Base-by-base conservation (phyloP, 2,329 filamentous ascomycete genomes). In the Microascus cirrosus region DNA sequence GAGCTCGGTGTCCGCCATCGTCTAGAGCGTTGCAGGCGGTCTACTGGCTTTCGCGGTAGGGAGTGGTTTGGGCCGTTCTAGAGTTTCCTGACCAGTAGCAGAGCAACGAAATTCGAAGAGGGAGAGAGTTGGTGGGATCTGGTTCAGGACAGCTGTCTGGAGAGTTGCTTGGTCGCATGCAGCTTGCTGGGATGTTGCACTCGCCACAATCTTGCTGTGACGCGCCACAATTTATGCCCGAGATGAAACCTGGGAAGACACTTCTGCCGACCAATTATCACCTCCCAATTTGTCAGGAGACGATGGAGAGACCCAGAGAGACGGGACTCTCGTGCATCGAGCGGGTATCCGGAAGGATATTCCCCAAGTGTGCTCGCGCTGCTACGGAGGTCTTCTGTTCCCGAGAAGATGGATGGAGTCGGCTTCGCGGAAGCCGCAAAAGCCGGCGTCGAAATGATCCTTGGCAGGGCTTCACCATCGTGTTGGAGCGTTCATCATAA, bases 1-100 rank as follows among this genome's bases (percentile, higher is more conserved):
- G 54, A 78, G 65, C 56, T 69, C 66, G 11, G 54, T 52, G 36
- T 59, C 63, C 61, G 51, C 54, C 34, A 53, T 39, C 8, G 6
- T 24, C 11, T 34, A 34, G 34, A 3, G 25, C 18, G 24, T 7
- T 48, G 18, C n/a, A 7, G 39, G 39, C n/a, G 39, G 39, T 15
- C 15, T 45, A 45, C 13, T 45, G 39, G 39, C 15, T 15, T n/a
- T 45, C 13, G 7, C 4, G 36, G 10, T 42, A 18, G 39, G 15
- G 15, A 8, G 36, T 42, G 36, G 15, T 13, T 13, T n/a, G 18
- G 36, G 28, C 28, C 28, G 28, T 4, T 32, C 4, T 32, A 32
- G 18, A 42, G 36, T 13, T 42, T 42, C 36, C 36, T 42, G 36
- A 13, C 4, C 10, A n/a, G 13, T 13, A n/a, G 36, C 28, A 32